These are phyloP conservation scores for Ilyonectria sp. DNA, from an alignment of 2,329 filamentous ascomycete genomes.

Conservation along the genomic window DNA sequence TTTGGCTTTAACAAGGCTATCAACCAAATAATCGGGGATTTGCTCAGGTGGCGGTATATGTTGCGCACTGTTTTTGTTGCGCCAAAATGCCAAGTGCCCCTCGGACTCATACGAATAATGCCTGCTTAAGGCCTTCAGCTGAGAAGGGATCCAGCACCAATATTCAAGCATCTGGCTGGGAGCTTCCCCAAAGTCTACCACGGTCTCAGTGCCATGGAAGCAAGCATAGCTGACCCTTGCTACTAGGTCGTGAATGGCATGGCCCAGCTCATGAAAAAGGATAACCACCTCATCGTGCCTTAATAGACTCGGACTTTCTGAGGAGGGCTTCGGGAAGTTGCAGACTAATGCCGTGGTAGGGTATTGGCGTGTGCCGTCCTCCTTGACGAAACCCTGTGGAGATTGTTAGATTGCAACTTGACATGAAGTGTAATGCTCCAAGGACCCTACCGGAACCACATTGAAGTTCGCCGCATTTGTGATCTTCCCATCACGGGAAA, in stretches of 20 bases:
- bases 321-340: background rate
- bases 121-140: constrained; percentile 5
- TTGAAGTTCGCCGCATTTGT: constrained; percentile 10
- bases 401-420: background rate
- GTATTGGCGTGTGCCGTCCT: background rate
- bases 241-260: constrained; percentile 4
- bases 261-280: constrained; percentile 8
- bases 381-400: background rate
- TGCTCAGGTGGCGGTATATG: background rate
- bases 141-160: constrained; percentile 9
- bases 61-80: background rate
- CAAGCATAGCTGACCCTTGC: background rate
- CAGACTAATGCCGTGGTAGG: constrained; percentile 2
- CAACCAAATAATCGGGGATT: background rate
- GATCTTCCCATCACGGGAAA: constrained; percentile 3
- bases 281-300: constrained; percentile 2
- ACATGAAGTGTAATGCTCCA: background rate
- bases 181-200: constrained; percentile 16
- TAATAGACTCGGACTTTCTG: background rate
- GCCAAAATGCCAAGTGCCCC: constrained; percentile 6
- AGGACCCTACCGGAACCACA: constrained; percentile 2
- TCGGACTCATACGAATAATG: constrained; percentile 1
- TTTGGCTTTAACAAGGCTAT: constrained; percentile 5
- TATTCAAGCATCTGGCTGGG: constrained; percentile 11
- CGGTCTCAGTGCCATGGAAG: constrained; percentile 3